Conservation (phyloP, 2,329 filamentous ascomycete species). For the Leptographium procerum region DNA sequence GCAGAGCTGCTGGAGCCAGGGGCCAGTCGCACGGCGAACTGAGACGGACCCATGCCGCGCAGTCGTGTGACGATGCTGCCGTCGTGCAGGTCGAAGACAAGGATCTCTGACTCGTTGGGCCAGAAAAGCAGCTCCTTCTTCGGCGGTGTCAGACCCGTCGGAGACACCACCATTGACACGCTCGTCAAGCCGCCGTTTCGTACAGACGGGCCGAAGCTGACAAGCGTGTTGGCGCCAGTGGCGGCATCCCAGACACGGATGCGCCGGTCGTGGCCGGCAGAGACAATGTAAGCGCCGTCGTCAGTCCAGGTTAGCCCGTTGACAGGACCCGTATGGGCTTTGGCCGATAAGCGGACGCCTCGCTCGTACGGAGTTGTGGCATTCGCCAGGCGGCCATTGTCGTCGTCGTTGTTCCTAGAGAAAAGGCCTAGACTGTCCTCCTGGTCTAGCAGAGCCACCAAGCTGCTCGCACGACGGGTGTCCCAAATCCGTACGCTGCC, state of each 20-base stretch:
- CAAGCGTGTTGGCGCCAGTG: constrained; percentile 75
- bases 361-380: constrained; percentile 6
- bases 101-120: constrained; percentile 70
- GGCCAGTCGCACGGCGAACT: constrained; percentile 29
- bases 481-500: constrained; percentile 82
- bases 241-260: constrained; percentile 79
- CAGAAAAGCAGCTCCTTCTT: constrained; percentile 63
- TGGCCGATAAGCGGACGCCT: constrained; percentile 36
- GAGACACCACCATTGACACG: constrained; percentile 51
- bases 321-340: constrained; percentile 69
- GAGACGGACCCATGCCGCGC: constrained; percentile 47
- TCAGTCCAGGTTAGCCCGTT: constrained; percentile 81
- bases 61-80: constrained; percentile 63
- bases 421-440: constrained; percentile 67
- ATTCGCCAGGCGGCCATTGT: not conserved
- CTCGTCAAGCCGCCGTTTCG: constrained; percentile 59
- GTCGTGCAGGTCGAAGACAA: constrained; percentile 69
- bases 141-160: constrained; percentile 42
- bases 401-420: constrained; percentile 15
- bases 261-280: constrained; percentile 70
- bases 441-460: constrained; percentile 68
- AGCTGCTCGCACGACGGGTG: constrained; percentile 64
- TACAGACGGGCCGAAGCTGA: constrained; percentile 74
- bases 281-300: constrained; percentile 64
- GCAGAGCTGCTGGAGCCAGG: not conserved